phyloP scores from a whole-genome alignment of 1,284 basidiomycete genomes.

The Ganoderma sinense region DNA sequence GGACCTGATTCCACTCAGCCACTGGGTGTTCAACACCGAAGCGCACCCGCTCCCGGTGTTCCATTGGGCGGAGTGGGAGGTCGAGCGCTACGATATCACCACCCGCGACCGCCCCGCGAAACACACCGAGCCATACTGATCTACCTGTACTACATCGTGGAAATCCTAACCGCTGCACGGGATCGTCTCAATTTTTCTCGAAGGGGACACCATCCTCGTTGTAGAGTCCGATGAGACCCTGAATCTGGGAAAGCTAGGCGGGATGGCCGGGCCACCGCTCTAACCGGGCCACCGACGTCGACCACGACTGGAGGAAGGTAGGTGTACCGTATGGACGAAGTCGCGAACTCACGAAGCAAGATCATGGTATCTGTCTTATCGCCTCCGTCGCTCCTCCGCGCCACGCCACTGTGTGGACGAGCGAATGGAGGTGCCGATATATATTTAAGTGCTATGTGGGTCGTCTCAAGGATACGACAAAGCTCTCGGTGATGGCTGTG shows the following conservation, averaged over 20 bases:
- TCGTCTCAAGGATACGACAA: not conserved
- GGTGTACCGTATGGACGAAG: constrained; percentile 12
- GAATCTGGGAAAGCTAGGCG: not conserved
- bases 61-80: constrained; percentile 58
- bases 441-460: not conserved
- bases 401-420: not conserved
- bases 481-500: not conserved
- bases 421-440: not conserved
- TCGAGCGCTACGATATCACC: not conserved
- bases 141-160: not conserved
- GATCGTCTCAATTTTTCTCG: not conserved
- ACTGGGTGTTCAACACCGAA: constrained; percentile 90
- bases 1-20: constrained; percentile 67
- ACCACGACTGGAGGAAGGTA: not conserved
- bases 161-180: not conserved
- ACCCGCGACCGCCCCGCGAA: not conserved
- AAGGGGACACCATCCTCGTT: not conserved
- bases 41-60: constrained; percentile 84
- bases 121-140: not conserved
- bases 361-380: constrained; percentile 28
- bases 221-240: not conserved
- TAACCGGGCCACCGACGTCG: not conserved
- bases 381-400: constrained; percentile 15
- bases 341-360: constrained; percentile 18
- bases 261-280: not conserved